Base-by-base conservation (phyloP, 2,329 filamentous ascomycete genomes). In the Blumeria graminis region DNA sequence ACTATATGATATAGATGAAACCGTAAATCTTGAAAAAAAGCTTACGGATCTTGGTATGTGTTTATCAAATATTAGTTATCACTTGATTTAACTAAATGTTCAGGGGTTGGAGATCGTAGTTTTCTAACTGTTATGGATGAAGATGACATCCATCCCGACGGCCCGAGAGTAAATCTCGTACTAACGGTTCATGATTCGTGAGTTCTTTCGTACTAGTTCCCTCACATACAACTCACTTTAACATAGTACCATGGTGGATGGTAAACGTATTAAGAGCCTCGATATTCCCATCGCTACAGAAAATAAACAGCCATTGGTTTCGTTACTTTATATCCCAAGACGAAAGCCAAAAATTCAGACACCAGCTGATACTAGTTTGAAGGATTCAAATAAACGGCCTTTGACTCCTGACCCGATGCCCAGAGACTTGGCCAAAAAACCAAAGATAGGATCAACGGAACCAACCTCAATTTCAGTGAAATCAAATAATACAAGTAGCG, bases 1-100 rank as follows among this genome's bases (percentile, higher is more conserved):
- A n/a, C 74, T 96, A 45, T 96, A 94, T 63, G 92, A 96, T 63
- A 78, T 82, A 0, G 92, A 96, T 57, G 79, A 94, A 64, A 86
- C 86, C 4, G 86, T 93, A 57, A 93, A 95, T 63, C 71, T 96
- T 0, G 68, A 73, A 0, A 93, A 87, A 71, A 88, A 84, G 59
- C 75, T 98, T 55, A 74, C 69, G 32, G 85, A 94, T 18, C 74
- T 95, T 8, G 85, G 79, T 78, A 71, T 62, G 71, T 57, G 2
- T 28, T 28, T 28, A 28, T 28, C 55, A 16, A 32, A 16, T 56
- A 56, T 5, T 13, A 34, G 7, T 34, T 55, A 10, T 39, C 13
- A 13, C 14, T 41, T 6, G 6, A 34, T 39, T 18, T 59, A 6
- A 32, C 8, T 57, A 46, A 18, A 45, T 43, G 14, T 60, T 59